Evolutionary conservation across 495 filamentous ascomycete species (phyloP), one percentile per base, ranked within the genome.

Genomic region (Penicillium malachiteum): DNA sequence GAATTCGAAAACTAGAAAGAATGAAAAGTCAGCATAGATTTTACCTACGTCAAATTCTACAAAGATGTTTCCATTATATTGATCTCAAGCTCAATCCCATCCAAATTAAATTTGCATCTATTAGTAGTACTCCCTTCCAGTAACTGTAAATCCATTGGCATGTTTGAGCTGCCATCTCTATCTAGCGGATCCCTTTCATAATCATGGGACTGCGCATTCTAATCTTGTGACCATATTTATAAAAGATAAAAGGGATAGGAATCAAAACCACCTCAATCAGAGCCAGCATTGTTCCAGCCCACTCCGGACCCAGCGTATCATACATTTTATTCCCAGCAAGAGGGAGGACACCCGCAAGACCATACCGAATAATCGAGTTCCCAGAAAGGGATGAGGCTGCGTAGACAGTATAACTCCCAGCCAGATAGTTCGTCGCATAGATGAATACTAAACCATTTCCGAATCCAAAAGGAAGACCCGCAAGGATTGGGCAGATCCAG

Each of bases 231-330:
- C 89, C 89, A 64, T 85, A 90, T 32, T 75, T 75, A 59, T 89
- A 92, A 66, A 93, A 92, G 10, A 86, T 71, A 50, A 90, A 79
- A 0, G 89, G 89, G 48, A 92, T 90, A 0, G 88, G 87, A 31
- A 91, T 82, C 55, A 88, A 69, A 9, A 74, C 60, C 4, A 84
- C 75, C 65, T 90, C 86, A 13, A 91, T 62, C 30, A 89, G 55
- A 1, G 82, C 88, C 35, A 92, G 71, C 31, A 91, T 74, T 1
- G 86, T 91, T 2, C 85, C 86, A 0, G 87, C 87, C 89, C 88
- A 90, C 60, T 86, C 81, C 13, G 88, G 80, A 1, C 84, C 84
- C 34, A 92, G 63, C 1, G 65, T 67, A 4, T 57, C 52, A 61
- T 92, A 93, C 84, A 94, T 84, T 5, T 75, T 71, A 0, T 84